These are phyloP conservation scores for Serendipita sp. DNA, from an alignment of 768 basidiomycete species.

Conservation along the genomic window DNA sequence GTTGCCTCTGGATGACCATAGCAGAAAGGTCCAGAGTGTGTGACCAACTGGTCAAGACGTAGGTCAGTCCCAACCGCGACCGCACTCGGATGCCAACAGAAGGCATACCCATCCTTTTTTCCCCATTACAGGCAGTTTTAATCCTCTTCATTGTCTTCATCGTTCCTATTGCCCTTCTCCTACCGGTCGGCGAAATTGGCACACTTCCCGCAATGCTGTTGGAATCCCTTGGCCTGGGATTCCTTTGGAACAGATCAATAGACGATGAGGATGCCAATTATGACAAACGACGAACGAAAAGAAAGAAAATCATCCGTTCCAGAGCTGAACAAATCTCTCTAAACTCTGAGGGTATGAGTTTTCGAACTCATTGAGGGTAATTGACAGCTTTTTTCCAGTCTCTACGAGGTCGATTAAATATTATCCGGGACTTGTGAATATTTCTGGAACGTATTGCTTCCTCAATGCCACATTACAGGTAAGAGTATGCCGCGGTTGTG, in stretches of 20 bases:
- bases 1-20: background rate
- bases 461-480: constrained; percentile 94
- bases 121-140: constrained; percentile 30
- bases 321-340: background rate
- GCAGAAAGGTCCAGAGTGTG: background rate
- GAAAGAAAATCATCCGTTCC: constrained; percentile 7
- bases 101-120: background rate
- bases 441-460: constrained; percentile 93
- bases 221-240: constrained; percentile 34
- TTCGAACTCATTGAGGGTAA: background rate
- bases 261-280: constrained; percentile 26
- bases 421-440: constrained; percentile 87
- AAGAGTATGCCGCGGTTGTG: constrained; percentile 12
- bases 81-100: background rate
- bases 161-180: constrained; percentile 23
- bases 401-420: constrained; percentile 9
- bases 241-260: constrained; percentile 36
- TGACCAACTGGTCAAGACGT: background rate
- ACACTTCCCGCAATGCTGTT: constrained; percentile 34
- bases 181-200: constrained; percentile 18
- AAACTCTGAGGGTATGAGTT: background rate
- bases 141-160: constrained; percentile 39
- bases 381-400: background rate
- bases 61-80: background rate
- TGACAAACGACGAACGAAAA: constrained; percentile 6